Base-by-base conservation (phyloP, 1,284 basidiomycete species). In the Trametes sp. region DNA sequence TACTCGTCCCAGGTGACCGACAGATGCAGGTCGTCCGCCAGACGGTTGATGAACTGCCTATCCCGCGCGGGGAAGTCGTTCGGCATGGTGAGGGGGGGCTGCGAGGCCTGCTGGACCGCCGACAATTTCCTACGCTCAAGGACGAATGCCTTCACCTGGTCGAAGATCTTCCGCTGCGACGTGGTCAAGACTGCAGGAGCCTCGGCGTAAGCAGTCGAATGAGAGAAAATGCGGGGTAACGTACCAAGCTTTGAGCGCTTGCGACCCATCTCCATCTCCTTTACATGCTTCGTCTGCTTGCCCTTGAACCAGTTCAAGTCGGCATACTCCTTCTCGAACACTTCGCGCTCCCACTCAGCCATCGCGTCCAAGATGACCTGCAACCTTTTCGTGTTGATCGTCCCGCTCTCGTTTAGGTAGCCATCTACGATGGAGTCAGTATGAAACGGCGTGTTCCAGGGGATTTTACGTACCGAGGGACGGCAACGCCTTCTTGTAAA, bases 401-500 rank as follows among this genome's bases (percentile, higher is more conserved):
- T 84, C 23, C 98, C 98, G 63, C 83, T 84, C 75, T 98, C 95
- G 73, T 99, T 98, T 61, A 99, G 80, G 76, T 98, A 99, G 0
- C 97, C 98, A 61, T 93, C 96, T 90, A 67, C 41, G 7, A 26
- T 19, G 2, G 16, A 21, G 4, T 33, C 26, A 48, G 51, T 16
- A 33, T 36, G 9, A 52, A n/a, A 13, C 28, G 6, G 50, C 29
- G 31, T n/a, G n/a, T 49, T 2, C 29, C 8, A 57, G 38, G 7
- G 21, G n/a, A 26, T 31, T 9, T 1, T 23, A 76, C 87, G 64
- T 65, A 92, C 92, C 91, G 62, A 96, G 84, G 8, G 81, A 82
- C 8, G 96, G 96, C 23, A 99, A 77, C 21, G 96, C 87, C 74
- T 88, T 89, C 84, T 98, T 98, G 80, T 99, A 99, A 51, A 98